Conservation (phyloP, 208 protist species). For the Phytomonas francai region DNA sequence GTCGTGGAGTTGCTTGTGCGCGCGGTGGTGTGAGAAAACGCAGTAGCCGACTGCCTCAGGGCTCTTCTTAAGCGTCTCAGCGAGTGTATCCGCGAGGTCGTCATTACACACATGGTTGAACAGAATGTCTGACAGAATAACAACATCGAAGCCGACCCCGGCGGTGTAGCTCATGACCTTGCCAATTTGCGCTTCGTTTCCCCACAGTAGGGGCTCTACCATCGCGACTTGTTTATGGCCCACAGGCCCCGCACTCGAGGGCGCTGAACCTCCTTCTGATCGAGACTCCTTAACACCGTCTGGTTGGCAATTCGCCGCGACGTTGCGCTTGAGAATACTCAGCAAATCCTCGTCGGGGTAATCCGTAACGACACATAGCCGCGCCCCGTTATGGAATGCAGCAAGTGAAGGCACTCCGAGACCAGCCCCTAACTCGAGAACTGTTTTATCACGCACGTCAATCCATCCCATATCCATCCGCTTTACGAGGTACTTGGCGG, state of each 20-base stretch:
- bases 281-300: constrained; percentile 6
- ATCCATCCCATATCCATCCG: constrained; percentile 72
- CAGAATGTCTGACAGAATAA: constrained; percentile 87
- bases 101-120: constrained; percentile 90
- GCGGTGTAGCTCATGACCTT: constrained; percentile 48
- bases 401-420: constrained; percentile 72
- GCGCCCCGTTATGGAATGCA: constrained; percentile 65
- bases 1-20: constrained; percentile 77
- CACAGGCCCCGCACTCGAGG: no score
- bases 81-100: constrained; percentile 68
- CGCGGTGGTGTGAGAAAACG: constrained; percentile 87
- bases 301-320: constrained; percentile 50
- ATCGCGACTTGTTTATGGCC: no score
- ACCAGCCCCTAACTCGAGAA: constrained; percentile 84
- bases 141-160: constrained; percentile 54
- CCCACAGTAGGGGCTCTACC: constrained; percentile 80
- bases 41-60: constrained; percentile 66
- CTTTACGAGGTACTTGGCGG: constrained; percentile 83
- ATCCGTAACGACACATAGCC: constrained; percentile 66
- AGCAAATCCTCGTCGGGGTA: constrained; percentile 75
- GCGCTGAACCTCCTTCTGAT: no score
- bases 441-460: constrained; percentile 51
- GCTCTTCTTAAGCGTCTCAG: constrained; percentile 27
- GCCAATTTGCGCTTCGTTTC: constrained; percentile 63
- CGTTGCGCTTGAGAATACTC: constrained; percentile 69